These are phyloP conservation scores for Candida ipomoeae DNA, from an alignment of 805 yeast species.

Conservation along the genomic window DNA sequence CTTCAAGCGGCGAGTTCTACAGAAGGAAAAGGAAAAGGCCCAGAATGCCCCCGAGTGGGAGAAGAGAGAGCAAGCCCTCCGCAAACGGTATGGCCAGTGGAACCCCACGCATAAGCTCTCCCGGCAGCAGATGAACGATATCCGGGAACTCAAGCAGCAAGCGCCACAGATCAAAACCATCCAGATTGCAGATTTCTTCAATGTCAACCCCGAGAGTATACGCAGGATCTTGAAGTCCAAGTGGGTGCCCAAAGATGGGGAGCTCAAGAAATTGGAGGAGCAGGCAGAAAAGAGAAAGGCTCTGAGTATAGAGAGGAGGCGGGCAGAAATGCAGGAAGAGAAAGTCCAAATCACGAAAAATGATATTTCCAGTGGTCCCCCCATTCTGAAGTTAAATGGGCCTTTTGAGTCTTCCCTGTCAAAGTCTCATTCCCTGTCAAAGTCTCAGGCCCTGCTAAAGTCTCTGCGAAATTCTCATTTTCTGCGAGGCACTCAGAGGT, in stretches of 20 bases:
- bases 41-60: conserved; percentile 52
- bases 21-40: conserved; percentile 39
- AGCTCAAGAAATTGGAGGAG: conserved; percentile 38
- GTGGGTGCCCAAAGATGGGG: conserved; percentile 67
- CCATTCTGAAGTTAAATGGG: too few relatives aligned
- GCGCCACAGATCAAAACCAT: conserved; percentile 58
- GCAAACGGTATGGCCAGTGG: conserved; percentile 64
- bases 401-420: too few relatives aligned
- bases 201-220: conserved; percentile 76
- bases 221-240: conserved; percentile 72
- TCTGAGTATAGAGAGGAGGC: conserved; percentile 13
- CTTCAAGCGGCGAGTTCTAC: conserved; percentile 16
- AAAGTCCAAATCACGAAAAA: too few relatives aligned
- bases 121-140: conserved; percentile 62
- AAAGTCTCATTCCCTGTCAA: too few relatives aligned
- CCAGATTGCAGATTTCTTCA: conserved; percentile 60
- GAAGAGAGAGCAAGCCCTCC: conserved; percentile 59
- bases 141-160: conserved; percentile 51
- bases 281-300: conserved; percentile 45
- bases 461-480: too few relatives aligned
- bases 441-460: too few relatives aligned
- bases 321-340: conserved; percentile 7
- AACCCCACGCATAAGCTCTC: conserved; percentile 64
- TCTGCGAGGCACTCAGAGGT: conserved; percentile 1
- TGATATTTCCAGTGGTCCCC: too few relatives aligned